phyloP scores from a whole-genome alignment of 2,329 filamentous ascomycete species.

The Aspergillus terreus region DNA sequence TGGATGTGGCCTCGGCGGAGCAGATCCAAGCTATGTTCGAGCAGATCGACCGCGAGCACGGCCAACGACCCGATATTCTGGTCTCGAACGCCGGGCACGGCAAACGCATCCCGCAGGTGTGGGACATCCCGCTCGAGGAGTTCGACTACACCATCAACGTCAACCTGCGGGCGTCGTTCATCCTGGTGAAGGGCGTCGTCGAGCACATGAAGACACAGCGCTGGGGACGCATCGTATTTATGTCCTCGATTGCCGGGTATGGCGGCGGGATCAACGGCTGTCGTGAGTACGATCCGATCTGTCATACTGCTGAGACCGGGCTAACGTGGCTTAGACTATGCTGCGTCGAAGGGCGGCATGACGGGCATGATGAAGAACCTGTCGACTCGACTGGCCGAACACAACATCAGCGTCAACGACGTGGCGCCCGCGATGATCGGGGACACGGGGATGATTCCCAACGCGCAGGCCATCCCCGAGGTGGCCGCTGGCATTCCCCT shows the following conservation, averaged over 20 bases:
- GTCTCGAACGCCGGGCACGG: conserved; percentile 65
- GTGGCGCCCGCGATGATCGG: conserved; percentile 68
- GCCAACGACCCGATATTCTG: conserved; percentile 58
- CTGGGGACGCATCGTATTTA: conserved; percentile 64
- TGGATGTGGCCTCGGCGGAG: conserved; percentile 54
- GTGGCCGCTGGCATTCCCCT: conserved; percentile 59
- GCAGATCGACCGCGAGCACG: conserved; percentile 53
- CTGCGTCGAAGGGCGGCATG: conserved; percentile 60
- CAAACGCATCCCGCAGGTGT: conserved; percentile 54
- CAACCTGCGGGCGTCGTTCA: conserved; percentile 61
- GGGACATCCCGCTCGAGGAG: conserved; percentile 61
- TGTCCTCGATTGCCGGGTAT: conserved; percentile 61
- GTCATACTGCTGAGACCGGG: neutral
- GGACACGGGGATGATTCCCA: conserved; percentile 60
- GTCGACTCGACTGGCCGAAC: conserved; percentile 55
- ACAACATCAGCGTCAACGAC: conserved; percentile 64
- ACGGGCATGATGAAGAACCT: conserved; percentile 65
- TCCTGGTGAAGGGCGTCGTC: conserved; percentile 58
- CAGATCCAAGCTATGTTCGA: conserved; percentile 54
- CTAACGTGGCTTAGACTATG: conserved; percentile 38
- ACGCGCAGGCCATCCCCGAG: conserved; percentile 55
- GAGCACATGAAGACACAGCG: conserved; percentile 57
- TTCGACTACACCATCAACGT: conserved; percentile 62
- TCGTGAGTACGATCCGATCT: conserved; percentile 27
- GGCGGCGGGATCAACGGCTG: conserved; percentile 64